Conservation (phyloP, 176 grass and related monocot genomes). For the Rhipidocladum racemiflorum region DNA sequence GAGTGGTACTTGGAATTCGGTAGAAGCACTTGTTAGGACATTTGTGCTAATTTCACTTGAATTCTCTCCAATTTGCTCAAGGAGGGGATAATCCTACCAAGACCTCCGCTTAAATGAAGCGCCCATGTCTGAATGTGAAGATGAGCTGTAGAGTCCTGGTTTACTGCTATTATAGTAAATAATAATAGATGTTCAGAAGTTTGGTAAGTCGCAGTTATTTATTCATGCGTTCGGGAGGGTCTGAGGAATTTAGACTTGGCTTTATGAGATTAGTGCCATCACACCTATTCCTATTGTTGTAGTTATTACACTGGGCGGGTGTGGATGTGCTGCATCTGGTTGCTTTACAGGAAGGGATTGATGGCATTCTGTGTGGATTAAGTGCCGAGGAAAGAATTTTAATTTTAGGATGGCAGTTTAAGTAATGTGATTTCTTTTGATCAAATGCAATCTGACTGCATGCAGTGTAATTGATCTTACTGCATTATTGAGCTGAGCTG, state of each 20-base stretch:
- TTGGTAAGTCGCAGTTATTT: not conserved
- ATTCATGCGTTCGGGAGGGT: not conserved
- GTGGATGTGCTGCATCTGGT: not conserved
- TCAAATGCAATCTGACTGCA: not conserved
- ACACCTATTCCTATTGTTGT: not conserved
- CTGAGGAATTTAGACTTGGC: not conserved
- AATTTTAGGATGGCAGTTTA: not conserved
- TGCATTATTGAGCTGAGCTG: constrained; percentile 5
- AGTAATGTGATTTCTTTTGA: not conserved
- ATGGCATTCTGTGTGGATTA: not conserved
- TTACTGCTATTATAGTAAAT: not conserved
- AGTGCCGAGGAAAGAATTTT: not conserved
- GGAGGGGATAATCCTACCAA: not conserved
- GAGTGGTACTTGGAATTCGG: not conserved
- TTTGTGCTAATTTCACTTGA: not conserved
- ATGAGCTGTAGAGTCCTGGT: not conserved
- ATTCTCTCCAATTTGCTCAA: not conserved
- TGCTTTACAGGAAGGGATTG: not conserved
- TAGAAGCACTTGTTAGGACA: not conserved
- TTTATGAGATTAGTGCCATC: not conserved
- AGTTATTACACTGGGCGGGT: not conserved
- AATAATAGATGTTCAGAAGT: not conserved
- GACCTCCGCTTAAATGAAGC: not conserved
- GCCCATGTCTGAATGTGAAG: not conserved
- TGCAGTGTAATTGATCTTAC: not conserved